Evolutionary conservation across 2,329 filamentous ascomycete genomes (phyloP), one percentile per base, ranked within the genome.

Genomic region (Pseudogymnoascus pannorum): DNA sequence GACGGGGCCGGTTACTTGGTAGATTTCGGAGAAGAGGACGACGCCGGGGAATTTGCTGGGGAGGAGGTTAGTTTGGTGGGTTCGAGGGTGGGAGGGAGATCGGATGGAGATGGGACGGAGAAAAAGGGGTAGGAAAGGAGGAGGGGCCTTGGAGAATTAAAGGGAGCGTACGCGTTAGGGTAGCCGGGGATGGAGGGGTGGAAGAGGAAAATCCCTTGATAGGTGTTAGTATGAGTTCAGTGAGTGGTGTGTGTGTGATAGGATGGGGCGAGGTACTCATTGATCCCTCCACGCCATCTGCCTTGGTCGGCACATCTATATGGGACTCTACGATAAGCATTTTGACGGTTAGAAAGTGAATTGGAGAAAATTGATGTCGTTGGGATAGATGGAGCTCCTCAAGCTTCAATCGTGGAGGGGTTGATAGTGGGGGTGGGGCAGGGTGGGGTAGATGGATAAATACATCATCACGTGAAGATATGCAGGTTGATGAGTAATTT

Each of bases 1-100:
- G 24, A 97, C 92, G 1, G 92, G 92, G 1, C 92, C 92, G 62
- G 92, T 96, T 16, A 97, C 92, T 92, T 97, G 92, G 72, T 97
- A 97, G 70, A 97, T 97, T 76, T 97, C 92, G 68, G 88, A 92
- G 73, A 96, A 97, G 61, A 97, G 80, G 12, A 90, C 88, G 4
- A 97, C 89, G 18, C 89, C 92, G 0, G 92, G 92, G 70, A 96
- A 96, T 58, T 80, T 79, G 29, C 84, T 85, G 63, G n/a, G 14
- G 20, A 61, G n/a, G 3, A 4, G 59, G 66, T 60, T 60, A 60
- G 58, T 31, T 33, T 51, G 35, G 33, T n/a, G 20, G 40, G n/a
- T 44, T 18, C 57, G 18, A 11, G 1, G n/a, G 5, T 4, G 57
- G 35, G 9, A 6, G 14, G 40, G 11, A 7, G 12, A 22, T 6